Conservation (phyloP, 495 filamentous ascomycete genomes). For the Aspergillus panamensis region DNA sequence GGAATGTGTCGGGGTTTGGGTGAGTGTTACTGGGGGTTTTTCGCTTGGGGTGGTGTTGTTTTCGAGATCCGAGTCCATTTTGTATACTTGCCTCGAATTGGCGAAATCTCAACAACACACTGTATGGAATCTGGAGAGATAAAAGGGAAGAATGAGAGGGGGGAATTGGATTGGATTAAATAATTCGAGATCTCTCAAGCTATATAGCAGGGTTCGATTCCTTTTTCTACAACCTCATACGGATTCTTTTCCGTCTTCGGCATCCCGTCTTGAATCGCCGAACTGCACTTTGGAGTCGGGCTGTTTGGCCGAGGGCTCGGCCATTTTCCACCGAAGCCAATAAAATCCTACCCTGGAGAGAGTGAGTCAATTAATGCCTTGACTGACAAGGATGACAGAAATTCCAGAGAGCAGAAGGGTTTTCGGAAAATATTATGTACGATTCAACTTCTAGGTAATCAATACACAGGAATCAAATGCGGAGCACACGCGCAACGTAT, state of each 20-base stretch:
- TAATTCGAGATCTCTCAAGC: too few species aligned
- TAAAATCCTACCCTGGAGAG: background rate
- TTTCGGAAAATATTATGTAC: slow-evolving; percentile 2
- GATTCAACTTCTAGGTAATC: background rate
- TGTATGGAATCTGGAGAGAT: background rate
- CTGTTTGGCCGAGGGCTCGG: background rate
- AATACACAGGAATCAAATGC: slow-evolving; percentile 3
- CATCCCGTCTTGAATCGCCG: background rate
- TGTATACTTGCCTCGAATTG: background rate
- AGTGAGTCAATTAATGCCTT: background rate
- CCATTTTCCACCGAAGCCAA: background rate
- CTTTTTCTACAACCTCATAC: background rate
- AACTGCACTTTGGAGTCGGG: background rate
- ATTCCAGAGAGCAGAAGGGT: background rate
- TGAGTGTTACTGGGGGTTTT: background rate
- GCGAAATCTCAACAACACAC: background rate
- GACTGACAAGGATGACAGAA: background rate
- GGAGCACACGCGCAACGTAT: background rate
- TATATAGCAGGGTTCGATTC: too few species aligned
- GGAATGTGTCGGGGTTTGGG: slow-evolving; percentile 4
- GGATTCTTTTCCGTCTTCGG: slow-evolving; percentile 4
- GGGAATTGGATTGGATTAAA: background rate
- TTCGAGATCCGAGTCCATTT: background rate
- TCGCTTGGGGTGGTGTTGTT: background rate
- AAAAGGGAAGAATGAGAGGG: background rate